Conservation (phyloP, 225 moss, liverwort and hornwort genomes). For the Ulota crispa region DNA sequence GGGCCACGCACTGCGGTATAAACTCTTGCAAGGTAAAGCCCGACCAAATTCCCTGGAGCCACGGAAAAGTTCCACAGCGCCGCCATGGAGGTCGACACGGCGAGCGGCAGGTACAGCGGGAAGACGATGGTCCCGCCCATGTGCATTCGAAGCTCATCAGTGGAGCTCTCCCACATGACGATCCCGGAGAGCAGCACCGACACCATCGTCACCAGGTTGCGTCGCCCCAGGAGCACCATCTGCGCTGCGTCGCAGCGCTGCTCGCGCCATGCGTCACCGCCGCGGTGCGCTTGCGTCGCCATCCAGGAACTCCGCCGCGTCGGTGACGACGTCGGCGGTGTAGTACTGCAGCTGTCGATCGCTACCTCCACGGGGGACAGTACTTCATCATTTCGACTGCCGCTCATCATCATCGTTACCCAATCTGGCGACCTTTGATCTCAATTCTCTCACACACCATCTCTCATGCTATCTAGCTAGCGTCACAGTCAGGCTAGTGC, state of each 20-base stretch:
- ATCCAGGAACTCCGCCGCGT: not conserved
- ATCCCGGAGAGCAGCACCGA: conserved; percentile 35
- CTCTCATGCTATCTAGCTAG: not conserved
- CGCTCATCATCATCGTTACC: conserved; percentile 6
- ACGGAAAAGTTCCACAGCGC: conserved; percentile 41
- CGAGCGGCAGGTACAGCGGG: conserved; percentile 61
- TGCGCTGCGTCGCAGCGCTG: conserved; percentile 23
- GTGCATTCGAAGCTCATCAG: conserved; percentile 26
- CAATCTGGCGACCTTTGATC: not conserved
- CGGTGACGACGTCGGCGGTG: not conserved
- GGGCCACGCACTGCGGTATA: conserved; percentile 29
- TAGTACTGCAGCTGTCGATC: not conserved
- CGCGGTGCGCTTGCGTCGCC: not conserved
- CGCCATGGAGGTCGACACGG: conserved; percentile 51
- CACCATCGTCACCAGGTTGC: conserved; percentile 29
- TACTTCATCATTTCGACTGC: not conserved
- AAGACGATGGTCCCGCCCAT: conserved; percentile 37
- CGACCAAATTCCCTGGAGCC: conserved; percentile 49
- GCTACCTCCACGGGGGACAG: not conserved
- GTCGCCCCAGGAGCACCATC: not conserved
- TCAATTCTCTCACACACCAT: conserved; percentile 8
- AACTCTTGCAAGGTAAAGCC: conserved; percentile 36
- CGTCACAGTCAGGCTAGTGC: too few relatives aligned
- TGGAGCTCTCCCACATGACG: conserved; percentile 58
- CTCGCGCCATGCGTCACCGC: conserved; percentile 19